A percentile compares a stretch with the other conserved stretches of the same genome.
phyloP scores from a whole-genome alignment of 768 basidiomycete genomes.

The Tylopilus intermedius region DNA sequence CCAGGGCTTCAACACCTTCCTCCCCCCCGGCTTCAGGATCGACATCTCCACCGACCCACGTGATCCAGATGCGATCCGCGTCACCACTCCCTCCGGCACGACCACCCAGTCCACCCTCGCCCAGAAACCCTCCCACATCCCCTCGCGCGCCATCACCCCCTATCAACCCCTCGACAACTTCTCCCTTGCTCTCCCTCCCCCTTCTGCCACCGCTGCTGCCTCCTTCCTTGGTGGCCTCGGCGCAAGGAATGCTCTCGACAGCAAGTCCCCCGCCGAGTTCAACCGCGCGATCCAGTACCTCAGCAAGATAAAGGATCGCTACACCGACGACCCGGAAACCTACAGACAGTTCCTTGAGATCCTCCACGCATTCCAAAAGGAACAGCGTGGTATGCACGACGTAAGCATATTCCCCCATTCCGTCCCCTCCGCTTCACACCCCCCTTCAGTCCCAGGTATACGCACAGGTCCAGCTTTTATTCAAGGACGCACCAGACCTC shows the following conservation, averaged over 20 bases:
- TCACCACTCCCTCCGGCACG: constrained; percentile 74
- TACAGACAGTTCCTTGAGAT: constrained; percentile 90
- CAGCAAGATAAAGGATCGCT: constrained; percentile 96
- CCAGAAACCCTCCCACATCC: constrained; percentile 4
- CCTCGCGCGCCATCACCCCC: constrained; percentile 54
- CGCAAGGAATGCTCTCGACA: constrained; percentile 45
- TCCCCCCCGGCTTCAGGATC: constrained; percentile 91
- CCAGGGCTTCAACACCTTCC: constrained; percentile 96
- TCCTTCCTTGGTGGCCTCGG: constrained; percentile 60
- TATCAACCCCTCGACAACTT: constrained; percentile 35
- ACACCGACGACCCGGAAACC: constrained; percentile 82
- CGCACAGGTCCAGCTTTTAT: constrained; percentile 72
- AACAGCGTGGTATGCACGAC: constrained; percentile 67
- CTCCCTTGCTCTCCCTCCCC: constrained; percentile 43
- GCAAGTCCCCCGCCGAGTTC: constrained; percentile 65
- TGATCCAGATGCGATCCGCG: constrained; percentile 70
- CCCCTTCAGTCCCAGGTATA: constrained; percentile 62
- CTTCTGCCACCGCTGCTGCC: constrained; percentile 56
- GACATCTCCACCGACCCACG: constrained; percentile 71
- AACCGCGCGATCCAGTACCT: constrained; percentile 95
- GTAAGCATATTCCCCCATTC: constrained; percentile 38
- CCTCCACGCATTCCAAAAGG: constrained; percentile 82
- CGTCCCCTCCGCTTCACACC: background rate
- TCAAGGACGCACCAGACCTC: constrained; percentile 77
- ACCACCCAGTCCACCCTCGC: constrained; percentile 51